These are phyloP conservation scores for Betula pendula DNA, from an alignment of 306 rosid species.

Conservation along the genomic window DNA sequence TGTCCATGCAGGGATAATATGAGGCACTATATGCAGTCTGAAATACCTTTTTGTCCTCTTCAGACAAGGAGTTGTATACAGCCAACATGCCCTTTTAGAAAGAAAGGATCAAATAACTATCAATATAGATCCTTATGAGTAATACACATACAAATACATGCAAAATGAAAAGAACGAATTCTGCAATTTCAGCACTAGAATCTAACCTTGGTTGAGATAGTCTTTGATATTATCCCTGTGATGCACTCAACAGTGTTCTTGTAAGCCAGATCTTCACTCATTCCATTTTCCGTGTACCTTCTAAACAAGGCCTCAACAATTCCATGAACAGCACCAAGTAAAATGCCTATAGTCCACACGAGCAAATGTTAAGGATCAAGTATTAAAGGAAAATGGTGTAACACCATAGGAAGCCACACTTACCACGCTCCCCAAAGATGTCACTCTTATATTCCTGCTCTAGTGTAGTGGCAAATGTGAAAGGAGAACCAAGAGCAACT, in stretches of 20 bases:
- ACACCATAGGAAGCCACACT: slow-evolving; percentile 1
- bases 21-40: slow-evolving; percentile 97
- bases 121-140: slow-evolving; percentile 16
- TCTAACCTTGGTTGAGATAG: slow-evolving; percentile 80
- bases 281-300: slow-evolving; percentile 88
- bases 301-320: slow-evolving; percentile 90
- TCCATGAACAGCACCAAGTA: slow-evolving; percentile 99
- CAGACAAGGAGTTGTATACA: slow-evolving; percentile 73
- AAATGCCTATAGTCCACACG: slow-evolving; percentile 62
- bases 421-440: slow-evolving; percentile 97
- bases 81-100: slow-evolving; percentile 78
- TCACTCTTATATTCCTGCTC: slow-evolving; percentile 98
- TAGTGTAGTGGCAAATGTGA: slow-evolving; percentile 89
- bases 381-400: not conserved
- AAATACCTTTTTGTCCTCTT: slow-evolving; percentile 77
- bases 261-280: slow-evolving; percentile 86
- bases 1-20: slow-evolving; percentile 93
- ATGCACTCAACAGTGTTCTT: slow-evolving; percentile 91
- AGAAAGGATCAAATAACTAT: slow-evolving; percentile 13
- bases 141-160: not conserved
- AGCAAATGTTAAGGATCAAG: slow-evolving; percentile 26
- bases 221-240: slow-evolving; percentile 81
- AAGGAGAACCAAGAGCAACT: slow-evolving; percentile 97
- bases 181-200: slow-evolving; percentile 15
- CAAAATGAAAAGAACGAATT: not conserved